Conservation (phyloP, 2,329 filamentous ascomycete species). For the Knufia petricola region DNA sequence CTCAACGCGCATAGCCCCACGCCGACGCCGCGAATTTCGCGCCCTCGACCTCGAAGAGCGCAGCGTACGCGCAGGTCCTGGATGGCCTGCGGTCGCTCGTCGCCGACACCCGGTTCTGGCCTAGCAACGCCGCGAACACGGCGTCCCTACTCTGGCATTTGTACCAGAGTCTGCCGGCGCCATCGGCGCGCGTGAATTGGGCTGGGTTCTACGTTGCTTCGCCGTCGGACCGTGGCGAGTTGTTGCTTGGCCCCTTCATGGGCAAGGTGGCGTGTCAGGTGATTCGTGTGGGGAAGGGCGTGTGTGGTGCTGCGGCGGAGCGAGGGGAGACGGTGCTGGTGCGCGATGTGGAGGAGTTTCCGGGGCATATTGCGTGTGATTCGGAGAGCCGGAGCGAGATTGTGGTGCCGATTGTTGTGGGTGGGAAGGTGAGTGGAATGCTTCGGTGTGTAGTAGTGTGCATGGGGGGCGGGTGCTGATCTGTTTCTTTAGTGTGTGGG, state of each 20-base stretch:
- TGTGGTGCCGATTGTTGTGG: constrained; percentile 38
- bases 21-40: constrained; percentile 39
- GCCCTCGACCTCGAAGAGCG: constrained; percentile 30
- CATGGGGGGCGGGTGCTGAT: background rate
- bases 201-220: constrained; percentile 38
- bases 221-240: constrained; percentile 10
- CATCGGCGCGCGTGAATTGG: constrained; percentile 40
- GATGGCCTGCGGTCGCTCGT: constrained; percentile 32
- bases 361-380: constrained; percentile 43
- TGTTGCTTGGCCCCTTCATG: constrained; percentile 40
- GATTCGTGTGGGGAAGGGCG: constrained; percentile 37
- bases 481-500: constrained; percentile 32
- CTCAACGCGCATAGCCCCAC: constrained; percentile 31
- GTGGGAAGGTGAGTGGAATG: constrained; percentile 29
- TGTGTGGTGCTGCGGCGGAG: constrained; percentile 37
- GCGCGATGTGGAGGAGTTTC: constrained; percentile 35
- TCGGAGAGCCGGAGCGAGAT: constrained; percentile 41
- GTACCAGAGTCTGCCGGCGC: constrained; percentile 34
- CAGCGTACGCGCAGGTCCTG: constrained; percentile 35
- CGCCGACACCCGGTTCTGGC: constrained; percentile 39
- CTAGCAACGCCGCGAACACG: constrained; percentile 38
- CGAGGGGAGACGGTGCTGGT: constrained; percentile 34
- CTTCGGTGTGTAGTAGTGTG: background rate
- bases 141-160: constrained; percentile 42
- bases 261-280: constrained; percentile 41